phyloP scores from a whole-genome alignment of 805 yeast species.

The Candida gorgasii region DNA sequence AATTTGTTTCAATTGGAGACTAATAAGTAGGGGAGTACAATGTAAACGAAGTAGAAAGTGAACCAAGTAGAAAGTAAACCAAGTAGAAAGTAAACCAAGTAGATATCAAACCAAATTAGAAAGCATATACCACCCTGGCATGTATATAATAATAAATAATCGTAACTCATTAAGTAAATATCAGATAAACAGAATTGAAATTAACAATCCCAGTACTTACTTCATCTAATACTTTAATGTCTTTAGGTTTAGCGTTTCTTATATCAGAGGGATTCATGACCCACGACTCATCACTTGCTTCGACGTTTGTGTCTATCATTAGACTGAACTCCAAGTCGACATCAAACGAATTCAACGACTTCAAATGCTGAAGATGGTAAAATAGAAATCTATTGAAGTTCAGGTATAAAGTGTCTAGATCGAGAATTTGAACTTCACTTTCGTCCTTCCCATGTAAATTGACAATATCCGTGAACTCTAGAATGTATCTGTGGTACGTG shows the following conservation, averaged over 20 bases:
- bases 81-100: too few species aligned
- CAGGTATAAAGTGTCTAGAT: conserved; percentile 18
- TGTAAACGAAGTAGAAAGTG: neutral
- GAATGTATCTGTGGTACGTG: conserved; percentile 40
- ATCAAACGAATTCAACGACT: conserved; percentile 12
- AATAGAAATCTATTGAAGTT: conserved; percentile 22
- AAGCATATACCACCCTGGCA: neutral
- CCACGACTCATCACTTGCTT: neutral
- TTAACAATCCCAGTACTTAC: conserved; percentile 14
- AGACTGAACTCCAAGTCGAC: conserved; percentile 12
- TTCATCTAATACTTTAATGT: conserved; percentile 11
- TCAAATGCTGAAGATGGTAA: conserved; percentile 34
- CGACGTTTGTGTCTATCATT: conserved; percentile 1
- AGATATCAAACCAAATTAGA: too few species aligned
- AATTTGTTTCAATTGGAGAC: conserved; percentile 60
- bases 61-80: too few species aligned
- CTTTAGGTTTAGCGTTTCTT: conserved; percentile 4
- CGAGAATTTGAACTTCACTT: conserved; percentile 15
- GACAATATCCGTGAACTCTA: conserved; percentile 33
- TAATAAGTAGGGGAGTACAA: conserved; percentile 12
- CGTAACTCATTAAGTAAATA: too few species aligned
- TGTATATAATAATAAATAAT: neutral
- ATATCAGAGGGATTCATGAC: too few species aligned
- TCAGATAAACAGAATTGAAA: conserved; percentile 10
- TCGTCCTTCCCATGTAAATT: conserved; percentile 17